Evolutionary conservation across 1,139 yeast species (phyloP).

Genomic region (Taphrina populina): DNA sequence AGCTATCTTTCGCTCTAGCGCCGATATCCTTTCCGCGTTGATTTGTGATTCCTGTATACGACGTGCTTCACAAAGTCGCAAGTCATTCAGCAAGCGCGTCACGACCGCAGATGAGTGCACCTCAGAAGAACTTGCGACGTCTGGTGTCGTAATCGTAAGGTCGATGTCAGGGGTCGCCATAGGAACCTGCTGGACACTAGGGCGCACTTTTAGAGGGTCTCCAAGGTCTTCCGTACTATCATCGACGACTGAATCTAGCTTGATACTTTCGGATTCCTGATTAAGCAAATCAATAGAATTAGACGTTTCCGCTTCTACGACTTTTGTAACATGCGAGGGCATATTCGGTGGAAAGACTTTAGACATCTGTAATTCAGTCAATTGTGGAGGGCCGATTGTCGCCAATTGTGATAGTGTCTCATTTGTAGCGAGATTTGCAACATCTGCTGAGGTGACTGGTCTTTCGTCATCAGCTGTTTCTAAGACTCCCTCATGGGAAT

Average conservation of each 20-base stretch:
- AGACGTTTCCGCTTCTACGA: not conserved
- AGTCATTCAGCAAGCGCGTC: not conserved
- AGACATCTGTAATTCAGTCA: constrained; percentile 26
- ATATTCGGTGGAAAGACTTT: constrained; percentile 16
- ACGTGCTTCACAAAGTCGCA: constrained; percentile 15
- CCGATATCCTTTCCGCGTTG: constrained; percentile 27
- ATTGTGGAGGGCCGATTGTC: no score
- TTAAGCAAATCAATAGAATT: not conserved
- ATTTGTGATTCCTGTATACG: constrained; percentile 18
- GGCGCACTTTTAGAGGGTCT: not conserved
- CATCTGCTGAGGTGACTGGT: no score
- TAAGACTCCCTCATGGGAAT: no score
- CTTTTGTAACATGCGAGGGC: not conserved
- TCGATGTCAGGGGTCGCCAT: no score
- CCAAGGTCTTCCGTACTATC: not conserved
- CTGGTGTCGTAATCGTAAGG: not conserved
- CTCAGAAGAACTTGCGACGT: not conserved
- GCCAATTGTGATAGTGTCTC: no score
- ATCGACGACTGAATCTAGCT: not conserved
- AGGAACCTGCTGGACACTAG: not conserved
- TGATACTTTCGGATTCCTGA: not conserved
- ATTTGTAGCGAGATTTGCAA: no score
- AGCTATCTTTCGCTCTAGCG: constrained; percentile 20
- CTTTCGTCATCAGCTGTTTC: no score
- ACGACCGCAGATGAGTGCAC: constrained; percentile 1